Conservation (phyloP, 75 land plant genomes). For the Selaginella tamariscina region DNA sequence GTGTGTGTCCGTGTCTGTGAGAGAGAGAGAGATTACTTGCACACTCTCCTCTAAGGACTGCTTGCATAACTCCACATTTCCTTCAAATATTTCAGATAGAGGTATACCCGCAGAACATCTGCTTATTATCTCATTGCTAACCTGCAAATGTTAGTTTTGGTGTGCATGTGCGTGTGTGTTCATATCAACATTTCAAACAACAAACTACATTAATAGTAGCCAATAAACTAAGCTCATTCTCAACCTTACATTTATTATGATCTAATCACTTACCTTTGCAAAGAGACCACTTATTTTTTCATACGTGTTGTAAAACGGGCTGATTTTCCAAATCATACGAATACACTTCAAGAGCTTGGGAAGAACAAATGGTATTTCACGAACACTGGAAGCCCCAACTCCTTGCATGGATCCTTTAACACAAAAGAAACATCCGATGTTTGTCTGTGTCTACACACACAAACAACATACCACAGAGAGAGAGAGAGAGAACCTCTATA, state of each 20-base stretch:
- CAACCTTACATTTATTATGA: neutral
- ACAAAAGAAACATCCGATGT: too few relatives aligned
- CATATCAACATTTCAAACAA: too few relatives aligned
- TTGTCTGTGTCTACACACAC: too few relatives aligned
- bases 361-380: conserved; percentile 22
- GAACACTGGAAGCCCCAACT: conserved; percentile 12
- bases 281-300: conserved; percentile 26
- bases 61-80: conserved; percentile 22
- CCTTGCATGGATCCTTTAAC: conserved; percentile 22
- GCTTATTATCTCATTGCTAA: conserved; percentile 26
- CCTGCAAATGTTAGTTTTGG: conserved; percentile 17
- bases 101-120: conserved; percentile 23
- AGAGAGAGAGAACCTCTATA: too few relatives aligned
- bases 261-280: conserved; percentile 11
- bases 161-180: conserved; percentile 7
- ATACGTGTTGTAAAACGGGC: conserved; percentile 23
- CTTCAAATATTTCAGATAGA: conserved; percentile 22
- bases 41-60: conserved; percentile 21
- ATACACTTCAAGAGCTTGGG: conserved; percentile 18
- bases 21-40: conserved; percentile 20
- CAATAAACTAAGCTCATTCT: too few relatives aligned
- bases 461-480: too few relatives aligned
- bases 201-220: too few relatives aligned
- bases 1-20: neutral
- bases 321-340: conserved; percentile 29